Evolutionary conservation across 352 stramenopile genomes (phyloP), one percentile per base, ranked within the genome.

Genomic region (Aphanomyces euteiches): DNA sequence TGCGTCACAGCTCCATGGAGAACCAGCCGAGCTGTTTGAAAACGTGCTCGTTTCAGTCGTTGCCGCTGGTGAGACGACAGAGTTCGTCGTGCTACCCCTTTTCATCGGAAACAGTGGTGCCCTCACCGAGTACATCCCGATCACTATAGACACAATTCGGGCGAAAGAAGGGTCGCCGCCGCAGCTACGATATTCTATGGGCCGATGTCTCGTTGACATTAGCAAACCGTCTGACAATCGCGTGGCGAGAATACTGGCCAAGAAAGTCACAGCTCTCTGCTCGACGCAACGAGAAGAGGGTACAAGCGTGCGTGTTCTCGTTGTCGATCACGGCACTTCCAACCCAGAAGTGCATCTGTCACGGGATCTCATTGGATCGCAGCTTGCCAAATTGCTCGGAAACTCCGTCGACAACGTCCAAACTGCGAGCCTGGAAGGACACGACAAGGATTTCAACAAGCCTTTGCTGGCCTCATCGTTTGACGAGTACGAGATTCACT

Each of bases 401-500:
- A 3, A 5, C 38, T 40, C 73, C 41, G 85, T 88, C 4, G 76
- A 78, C 41, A 53, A 80, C 0, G 83, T 94, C 0, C 73, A 69
- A 2, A 86, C 84, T 2, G 82, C 81, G 12, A 90, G 82, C 66
- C 92, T 96, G 85, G 86, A 96, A 75, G 80, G 85, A 36, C 82
- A 81, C 40, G 82, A 92, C 47, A 83, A 83, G 21, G 86, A 91
- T 65, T 96, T 92, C 43, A 93, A 93, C 63, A 84, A 93, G 36
- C 88, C 88, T 8, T 73, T 93, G n/a, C 69, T 96, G 7, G 74
- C 73, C 10, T 74, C 80, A n/a, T 83, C 84, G 5, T 73, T 92
- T 17, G 79, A 89, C 1, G 73, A 83, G 68, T 90, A 91, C 73
- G 73, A 73, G 5, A 83, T 93, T 58, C 77, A 73, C 3, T 80